Percentiles rank a stretch among this genome's conserved stretches.
Conservation (phyloP, 257 asterid species). For the Solanum ossicruentum region DNA sequence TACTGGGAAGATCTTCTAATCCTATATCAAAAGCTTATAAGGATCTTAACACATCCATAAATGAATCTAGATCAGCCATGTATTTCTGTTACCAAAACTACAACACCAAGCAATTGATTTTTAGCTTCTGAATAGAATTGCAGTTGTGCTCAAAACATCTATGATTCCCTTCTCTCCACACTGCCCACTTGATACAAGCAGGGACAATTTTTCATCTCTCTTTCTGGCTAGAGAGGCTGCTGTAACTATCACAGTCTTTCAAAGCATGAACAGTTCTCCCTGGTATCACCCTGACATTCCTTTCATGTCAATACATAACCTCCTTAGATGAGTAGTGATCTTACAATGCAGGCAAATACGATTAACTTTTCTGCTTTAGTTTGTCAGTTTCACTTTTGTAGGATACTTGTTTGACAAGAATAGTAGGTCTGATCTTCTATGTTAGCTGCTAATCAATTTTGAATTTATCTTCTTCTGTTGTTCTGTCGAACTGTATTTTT, state of each 20-base stretch:
- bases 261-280: background rate
- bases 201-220: background rate
- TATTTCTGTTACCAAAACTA: background rate
- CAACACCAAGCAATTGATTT: background rate
- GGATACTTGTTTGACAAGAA: background rate
- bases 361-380: background rate
- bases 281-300: background rate
- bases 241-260: background rate
- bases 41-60: background rate
- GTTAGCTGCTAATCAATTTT: background rate
- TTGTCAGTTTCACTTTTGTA: background rate
- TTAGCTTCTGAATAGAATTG: background rate
- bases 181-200: background rate
- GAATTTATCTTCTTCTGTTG: background rate
- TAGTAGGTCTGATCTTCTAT: background rate
- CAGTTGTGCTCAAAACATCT: background rate
- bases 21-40: background rate
- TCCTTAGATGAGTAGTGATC: background rate
- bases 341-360: background rate
- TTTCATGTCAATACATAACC: background rate
- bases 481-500: background rate
- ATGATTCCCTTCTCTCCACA: background rate
- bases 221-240: background rate
- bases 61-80: background rate
- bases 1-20: background rate